Conservation (phyloP, 106 monocot genomes). For the Amphibolis antarctica region DNA sequence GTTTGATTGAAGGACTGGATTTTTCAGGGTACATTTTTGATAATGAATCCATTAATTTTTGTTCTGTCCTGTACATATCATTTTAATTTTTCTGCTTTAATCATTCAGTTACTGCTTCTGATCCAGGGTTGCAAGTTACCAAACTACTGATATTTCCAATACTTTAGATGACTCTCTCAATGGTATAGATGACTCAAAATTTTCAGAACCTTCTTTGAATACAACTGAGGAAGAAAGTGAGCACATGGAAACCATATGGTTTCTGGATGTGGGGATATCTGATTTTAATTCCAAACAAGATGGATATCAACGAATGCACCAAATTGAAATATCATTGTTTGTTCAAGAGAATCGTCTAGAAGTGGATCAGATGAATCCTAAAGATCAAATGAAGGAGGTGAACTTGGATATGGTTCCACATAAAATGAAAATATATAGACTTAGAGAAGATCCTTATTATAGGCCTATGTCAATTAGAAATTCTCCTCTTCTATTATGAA, state of each 20-base stretch:
- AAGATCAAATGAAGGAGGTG: slow-evolving; percentile 4
- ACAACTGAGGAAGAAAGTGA: slow-evolving; percentile 35
- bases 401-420: slow-evolving; percentile 8
- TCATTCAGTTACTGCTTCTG: background rate
- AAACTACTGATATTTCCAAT: slow-evolving; percentile 35
- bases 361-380: background rate
- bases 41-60: slow-evolving; percentile 2
- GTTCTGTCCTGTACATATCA: background rate
- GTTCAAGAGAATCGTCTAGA: background rate
- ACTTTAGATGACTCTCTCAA: slow-evolving; percentile 33
- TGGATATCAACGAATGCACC: slow-evolving; percentile 8
- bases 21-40: slow-evolving; percentile 7
- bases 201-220: slow-evolving; percentile 38
- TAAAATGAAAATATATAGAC: no score
- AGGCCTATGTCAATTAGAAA: no score
- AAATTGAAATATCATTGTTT: slow-evolving; percentile 14
- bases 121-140: slow-evolving; percentile 29
- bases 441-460: no score
- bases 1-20: slow-evolving; percentile 13
- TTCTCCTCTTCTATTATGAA: no score
- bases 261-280: slow-evolving; percentile 7
- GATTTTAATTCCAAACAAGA: slow-evolving; percentile 13
- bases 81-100: background rate
- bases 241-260: background rate
- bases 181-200: slow-evolving; percentile 19